A percentile compares a stretch with the other conserved stretches of the same genome.
Conservation (phyloP, 352 stramenopile genomes). For the Phytopythium oedochilum region DNA sequence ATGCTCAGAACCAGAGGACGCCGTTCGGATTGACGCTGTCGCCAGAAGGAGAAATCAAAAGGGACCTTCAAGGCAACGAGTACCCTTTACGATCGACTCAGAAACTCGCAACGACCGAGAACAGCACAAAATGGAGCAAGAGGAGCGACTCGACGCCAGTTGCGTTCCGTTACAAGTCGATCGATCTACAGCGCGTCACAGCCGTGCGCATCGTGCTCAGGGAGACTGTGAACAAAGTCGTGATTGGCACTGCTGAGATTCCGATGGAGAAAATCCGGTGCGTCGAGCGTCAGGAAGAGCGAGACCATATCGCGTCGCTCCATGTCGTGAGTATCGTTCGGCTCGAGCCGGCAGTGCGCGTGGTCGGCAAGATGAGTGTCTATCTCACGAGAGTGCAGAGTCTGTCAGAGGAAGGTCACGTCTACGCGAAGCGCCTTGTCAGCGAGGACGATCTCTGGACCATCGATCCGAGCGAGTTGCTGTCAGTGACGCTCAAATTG, state of each 20-base stretch:
- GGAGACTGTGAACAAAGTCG: constrained; percentile 16
- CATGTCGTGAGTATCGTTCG: constrained; percentile 24
- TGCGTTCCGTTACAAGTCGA: constrained; percentile 24
- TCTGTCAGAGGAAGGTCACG: constrained; percentile 9
- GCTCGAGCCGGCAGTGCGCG: constrained; percentile 13
- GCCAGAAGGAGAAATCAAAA: constrained; percentile 35
- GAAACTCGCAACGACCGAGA: constrained; percentile 7
- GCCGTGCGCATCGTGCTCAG: constrained; percentile 27
- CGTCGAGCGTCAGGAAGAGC: background rate
- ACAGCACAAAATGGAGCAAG: constrained; percentile 4
- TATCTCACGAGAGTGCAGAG: constrained; percentile 20
- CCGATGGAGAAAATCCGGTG: constrained; percentile 20
- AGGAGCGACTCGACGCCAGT: constrained; percentile 1
- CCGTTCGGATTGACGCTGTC: constrained; percentile 39
- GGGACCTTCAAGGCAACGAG: constrained; percentile 15
- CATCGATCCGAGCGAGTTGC: constrained; percentile 43
- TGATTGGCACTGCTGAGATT: constrained; percentile 37
- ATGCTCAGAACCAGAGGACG: constrained; percentile 17
- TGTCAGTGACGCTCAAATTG: constrained; percentile 33
- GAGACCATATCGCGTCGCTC: background rate
- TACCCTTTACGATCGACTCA: constrained; percentile 30
- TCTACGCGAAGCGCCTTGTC: constrained; percentile 30
- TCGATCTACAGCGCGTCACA: constrained; percentile 43
- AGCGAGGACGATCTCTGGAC: constrained; percentile 33
- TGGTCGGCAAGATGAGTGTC: constrained; percentile 56